Evolutionary conservation across 1,139 yeast genomes (phyloP).

Genomic region (Lodderomyces orthopsilosis): DNA sequence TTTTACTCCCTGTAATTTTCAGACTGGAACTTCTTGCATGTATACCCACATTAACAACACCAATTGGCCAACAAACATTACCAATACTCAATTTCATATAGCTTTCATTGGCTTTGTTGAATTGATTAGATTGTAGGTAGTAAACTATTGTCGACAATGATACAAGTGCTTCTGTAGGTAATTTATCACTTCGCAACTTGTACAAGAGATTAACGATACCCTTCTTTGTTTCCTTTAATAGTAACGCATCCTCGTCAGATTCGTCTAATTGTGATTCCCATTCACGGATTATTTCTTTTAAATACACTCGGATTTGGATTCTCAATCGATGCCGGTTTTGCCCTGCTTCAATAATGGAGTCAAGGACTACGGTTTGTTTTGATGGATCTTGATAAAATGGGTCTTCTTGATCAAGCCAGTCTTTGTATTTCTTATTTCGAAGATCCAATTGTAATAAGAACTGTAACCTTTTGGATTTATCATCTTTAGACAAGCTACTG

Average conservation of each 20-base stretch:
- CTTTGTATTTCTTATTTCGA: slow-evolving; percentile 14
- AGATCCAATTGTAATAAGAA: slow-evolving; percentile 11
- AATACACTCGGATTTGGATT: slow-evolving; percentile 43
- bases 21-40: slow-evolving; percentile 63
- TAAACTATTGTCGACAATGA: slow-evolving; percentile 60
- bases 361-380: slow-evolving; percentile 10
- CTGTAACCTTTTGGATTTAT: slow-evolving; percentile 13
- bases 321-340: slow-evolving; percentile 15
- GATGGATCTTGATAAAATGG: slow-evolving; percentile 9
- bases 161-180: slow-evolving; percentile 45
- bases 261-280: slow-evolving; percentile 37
- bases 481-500: slow-evolving; percentile 8
- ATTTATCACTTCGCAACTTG: slow-evolving; percentile 47
- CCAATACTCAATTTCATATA: slow-evolving; percentile 81
- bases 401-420: slow-evolving; percentile 14
- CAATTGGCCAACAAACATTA: slow-evolving; percentile 92
- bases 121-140: slow-evolving; percentile 56
- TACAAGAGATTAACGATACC: slow-evolving; percentile 62
- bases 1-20: slow-evolving; percentile 37
- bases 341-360: slow-evolving; percentile 13
- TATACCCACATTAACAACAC: slow-evolving; percentile 75
- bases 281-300: slow-evolving; percentile 42
- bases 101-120: slow-evolving; percentile 59
- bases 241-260: slow-evolving; percentile 5
- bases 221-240: slow-evolving; percentile 54